A percentile compares a stretch with the other conserved stretches of the same genome.
These are phyloP conservation scores for Leccinum ochraceum DNA, from an alignment of 768 basidiomycete genomes.

Conservation along the genomic window DNA sequence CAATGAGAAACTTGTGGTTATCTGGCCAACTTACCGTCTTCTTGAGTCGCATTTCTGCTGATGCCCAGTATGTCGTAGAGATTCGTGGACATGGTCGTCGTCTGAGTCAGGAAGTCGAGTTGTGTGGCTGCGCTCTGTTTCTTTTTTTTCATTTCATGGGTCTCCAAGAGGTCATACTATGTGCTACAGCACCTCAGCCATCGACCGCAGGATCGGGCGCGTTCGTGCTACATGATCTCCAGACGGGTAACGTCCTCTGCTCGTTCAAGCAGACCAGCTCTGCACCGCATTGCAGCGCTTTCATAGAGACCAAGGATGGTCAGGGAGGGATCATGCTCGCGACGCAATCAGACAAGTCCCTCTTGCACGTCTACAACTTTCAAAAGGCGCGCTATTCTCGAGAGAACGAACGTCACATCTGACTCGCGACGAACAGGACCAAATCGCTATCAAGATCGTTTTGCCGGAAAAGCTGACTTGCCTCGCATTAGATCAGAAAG, in stretches of 20 bases:
- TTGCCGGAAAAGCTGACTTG: slow-evolving; percentile 89
- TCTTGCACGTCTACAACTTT: slow-evolving; percentile 89
- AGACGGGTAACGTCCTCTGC: slow-evolving; percentile 71
- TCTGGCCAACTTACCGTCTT: slow-evolving; percentile 55
- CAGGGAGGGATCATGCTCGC: slow-evolving; percentile 85
- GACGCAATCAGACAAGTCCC: slow-evolving; percentile 84
- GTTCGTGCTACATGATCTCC: slow-evolving; percentile 79
- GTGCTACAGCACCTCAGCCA: slow-evolving; percentile 51
- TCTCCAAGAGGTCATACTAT: slow-evolving; percentile 69
- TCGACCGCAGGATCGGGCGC: slow-evolving; percentile 55
- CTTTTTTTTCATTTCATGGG: slow-evolving; percentile 37
- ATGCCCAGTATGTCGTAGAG: slow-evolving; percentile 69
- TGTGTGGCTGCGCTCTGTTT: slow-evolving; percentile 19
- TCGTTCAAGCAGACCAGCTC: slow-evolving; percentile 88
- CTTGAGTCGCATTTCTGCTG: slow-evolving; percentile 51
- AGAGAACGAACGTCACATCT: background rate
- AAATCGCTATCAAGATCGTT: slow-evolving; percentile 81
- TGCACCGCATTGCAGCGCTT: slow-evolving; percentile 60
- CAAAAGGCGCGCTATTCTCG: slow-evolving; percentile 69
- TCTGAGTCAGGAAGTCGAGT: background rate
- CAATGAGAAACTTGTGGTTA: background rate
- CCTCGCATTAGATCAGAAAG: slow-evolving; percentile 70
- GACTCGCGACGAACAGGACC: slow-evolving; percentile 59
- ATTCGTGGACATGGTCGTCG: slow-evolving; percentile 47
- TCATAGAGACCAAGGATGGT: slow-evolving; percentile 65